These are phyloP conservation scores for Aspergillus hiratsukae DNA, from an alignment of 2,329 filamentous ascomycete genomes.

Conservation along the genomic window DNA sequence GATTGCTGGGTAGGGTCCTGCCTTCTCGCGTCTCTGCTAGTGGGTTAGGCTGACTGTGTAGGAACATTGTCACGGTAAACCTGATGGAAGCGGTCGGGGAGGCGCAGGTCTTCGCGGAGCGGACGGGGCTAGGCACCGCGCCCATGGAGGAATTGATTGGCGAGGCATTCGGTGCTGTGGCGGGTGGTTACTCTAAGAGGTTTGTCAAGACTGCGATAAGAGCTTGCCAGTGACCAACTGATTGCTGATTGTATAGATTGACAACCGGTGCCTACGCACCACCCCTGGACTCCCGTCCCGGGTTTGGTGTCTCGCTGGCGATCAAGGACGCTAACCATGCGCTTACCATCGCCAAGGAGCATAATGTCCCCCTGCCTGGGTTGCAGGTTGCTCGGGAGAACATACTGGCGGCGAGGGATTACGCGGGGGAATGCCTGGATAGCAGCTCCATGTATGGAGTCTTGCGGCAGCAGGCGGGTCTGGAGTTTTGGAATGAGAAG, in stretches of 20 bases:
- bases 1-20: constrained; percentile 41
- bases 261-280: constrained; percentile 43
- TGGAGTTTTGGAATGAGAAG: constrained; percentile 39
- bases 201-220: constrained; percentile 7
- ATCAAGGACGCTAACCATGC: constrained; percentile 38
- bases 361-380: constrained; percentile 29
- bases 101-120: constrained; percentile 45
- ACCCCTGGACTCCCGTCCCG: constrained; percentile 30
- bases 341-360: constrained; percentile 28
- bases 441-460: constrained; percentile 37
- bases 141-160: constrained; percentile 42
- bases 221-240: neutral
- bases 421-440: constrained; percentile 35
- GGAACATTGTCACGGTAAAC: constrained; percentile 41
- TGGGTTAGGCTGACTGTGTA: constrained; percentile 10
- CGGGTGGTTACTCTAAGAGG: constrained; percentile 41
- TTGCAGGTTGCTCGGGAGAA: constrained; percentile 31
- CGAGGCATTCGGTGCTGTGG: constrained; percentile 41
- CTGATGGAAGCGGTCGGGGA: constrained; percentile 46
- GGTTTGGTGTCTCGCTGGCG: constrained; percentile 34
- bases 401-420: constrained; percentile 33
- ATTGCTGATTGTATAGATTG: constrained; percentile 22
- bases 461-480: constrained; percentile 32
- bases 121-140: constrained; percentile 40
- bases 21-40: no score